Percentiles rank a stretch among this genome's conserved stretches.
Evolutionary conservation across 305 asterid genomes (phyloP).

Genomic region (Plantago coronopus): DNA sequence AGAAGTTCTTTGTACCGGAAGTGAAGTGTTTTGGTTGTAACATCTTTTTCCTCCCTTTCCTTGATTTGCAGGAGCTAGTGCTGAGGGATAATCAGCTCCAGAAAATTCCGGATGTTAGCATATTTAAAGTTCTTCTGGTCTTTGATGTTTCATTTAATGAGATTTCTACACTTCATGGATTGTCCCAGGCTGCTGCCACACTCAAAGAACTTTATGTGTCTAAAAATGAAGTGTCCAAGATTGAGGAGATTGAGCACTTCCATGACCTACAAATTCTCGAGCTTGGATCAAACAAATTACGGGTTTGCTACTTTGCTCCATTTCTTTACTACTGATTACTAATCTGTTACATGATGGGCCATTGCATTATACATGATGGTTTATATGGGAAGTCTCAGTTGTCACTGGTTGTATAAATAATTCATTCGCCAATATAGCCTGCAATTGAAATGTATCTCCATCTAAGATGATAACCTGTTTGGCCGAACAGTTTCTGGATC

Average conservation of each 20-base stretch:
- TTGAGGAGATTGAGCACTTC: conserved; percentile 91
- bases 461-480: not conserved
- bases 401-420: not conserved
- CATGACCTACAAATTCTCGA: conserved; percentile 79
- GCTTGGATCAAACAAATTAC: conserved; percentile 87
- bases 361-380: too few relatives aligned
- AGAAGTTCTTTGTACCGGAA: not conserved
- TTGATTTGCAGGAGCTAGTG: conserved; percentile 64
- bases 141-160: conserved; percentile 91
- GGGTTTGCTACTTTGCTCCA: conserved; percentile 59
- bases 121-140: conserved; percentile 69
- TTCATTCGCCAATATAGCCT: not conserved
- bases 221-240: conserved; percentile 79
- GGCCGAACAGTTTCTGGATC: not conserved
- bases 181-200: conserved; percentile 62
- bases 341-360: too few relatives aligned
- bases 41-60: not conserved
- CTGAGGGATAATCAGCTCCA: conserved; percentile 91
- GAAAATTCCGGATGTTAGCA: conserved; percentile 75
- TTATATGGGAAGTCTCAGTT: conserved; percentile 1
- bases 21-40: conserved; percentile 1
- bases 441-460: not conserved
- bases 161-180: conserved; percentile 62
- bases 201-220: conserved; percentile 91
- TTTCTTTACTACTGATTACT: conserved; percentile 18